Percentiles rank a stretch among this genome's conserved stretches.
Evolutionary conservation across 768 basidiomycete species (phyloP).

Genomic region (Boletus subcaerulescens): DNA sequence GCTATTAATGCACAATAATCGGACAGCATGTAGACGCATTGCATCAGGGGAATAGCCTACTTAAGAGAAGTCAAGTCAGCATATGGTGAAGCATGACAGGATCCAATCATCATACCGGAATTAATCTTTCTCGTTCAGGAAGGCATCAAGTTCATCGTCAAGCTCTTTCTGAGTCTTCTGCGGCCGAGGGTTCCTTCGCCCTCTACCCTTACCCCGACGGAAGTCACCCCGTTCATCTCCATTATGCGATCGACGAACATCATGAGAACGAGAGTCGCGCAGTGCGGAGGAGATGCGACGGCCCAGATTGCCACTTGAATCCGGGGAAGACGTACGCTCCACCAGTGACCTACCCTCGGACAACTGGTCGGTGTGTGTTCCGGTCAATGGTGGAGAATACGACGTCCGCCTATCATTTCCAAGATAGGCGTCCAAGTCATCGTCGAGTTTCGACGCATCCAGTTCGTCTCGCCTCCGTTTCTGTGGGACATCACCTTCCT

Average conservation of each 20-base stretch:
- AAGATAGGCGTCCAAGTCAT: slow-evolving; percentile 69
- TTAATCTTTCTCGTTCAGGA: slow-evolving; percentile 53
- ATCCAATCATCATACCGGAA: slow-evolving; percentile 8
- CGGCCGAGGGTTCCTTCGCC: slow-evolving; percentile 41
- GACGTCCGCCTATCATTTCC: slow-evolving; percentile 41
- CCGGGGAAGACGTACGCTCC: slow-evolving; percentile 51
- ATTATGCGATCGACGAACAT: slow-evolving; percentile 17
- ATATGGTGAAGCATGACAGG: background rate
- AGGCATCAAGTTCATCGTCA: slow-evolving; percentile 81
- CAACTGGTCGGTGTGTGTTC: slow-evolving; percentile 68
- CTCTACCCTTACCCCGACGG: slow-evolving; percentile 30
- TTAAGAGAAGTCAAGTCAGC: slow-evolving; percentile 3
- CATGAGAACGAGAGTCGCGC: slow-evolving; percentile 12
- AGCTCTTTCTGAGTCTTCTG: slow-evolving; percentile 71
- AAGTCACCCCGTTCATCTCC: slow-evolving; percentile 25
- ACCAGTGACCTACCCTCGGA: slow-evolving; percentile 50
- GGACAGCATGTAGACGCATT: background rate
- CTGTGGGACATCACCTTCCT: slow-evolving; percentile 43
- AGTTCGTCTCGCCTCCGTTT: slow-evolving; percentile 39
- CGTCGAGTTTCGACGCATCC: slow-evolving; percentile 51
- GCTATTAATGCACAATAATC: slow-evolving; percentile 3
- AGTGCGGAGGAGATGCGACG: slow-evolving; percentile 44
- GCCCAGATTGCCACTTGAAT: slow-evolving; percentile 39
- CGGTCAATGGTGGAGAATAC: slow-evolving; percentile 50
- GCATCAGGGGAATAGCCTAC: background rate